Evolutionary conservation across 2,329 filamentous ascomycete species (phyloP).

Genomic region (Didymosphaeria variabile): DNA sequence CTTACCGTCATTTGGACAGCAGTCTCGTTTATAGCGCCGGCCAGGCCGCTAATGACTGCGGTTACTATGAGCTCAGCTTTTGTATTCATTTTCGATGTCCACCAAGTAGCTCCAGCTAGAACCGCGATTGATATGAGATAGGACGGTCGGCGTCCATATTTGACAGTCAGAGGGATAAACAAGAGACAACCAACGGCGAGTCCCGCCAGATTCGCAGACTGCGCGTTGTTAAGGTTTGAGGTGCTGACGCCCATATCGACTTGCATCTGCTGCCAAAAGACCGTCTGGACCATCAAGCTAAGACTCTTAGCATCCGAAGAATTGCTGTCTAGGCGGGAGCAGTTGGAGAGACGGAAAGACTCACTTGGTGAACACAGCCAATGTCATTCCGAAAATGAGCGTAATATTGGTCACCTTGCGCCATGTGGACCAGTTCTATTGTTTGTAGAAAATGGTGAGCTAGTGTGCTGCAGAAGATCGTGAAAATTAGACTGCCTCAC

Average conservation of each 20-base stretch:
- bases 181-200: background rate
- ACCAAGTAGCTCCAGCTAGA: background rate
- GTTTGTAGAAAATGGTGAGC: background rate
- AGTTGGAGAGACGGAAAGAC: background rate
- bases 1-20: background rate
- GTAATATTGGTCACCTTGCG: background rate
- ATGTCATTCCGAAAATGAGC: background rate
- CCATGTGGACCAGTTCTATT: background rate
- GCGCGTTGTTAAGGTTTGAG: background rate
- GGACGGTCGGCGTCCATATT: background rate
- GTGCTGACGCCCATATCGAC: background rate
- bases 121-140: background rate
- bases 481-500: background rate
- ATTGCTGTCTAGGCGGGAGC: background rate
- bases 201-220: background rate
- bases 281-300: background rate
- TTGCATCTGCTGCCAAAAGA: background rate
- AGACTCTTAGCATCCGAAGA: background rate
- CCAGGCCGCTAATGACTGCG: background rate
- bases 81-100: background rate
- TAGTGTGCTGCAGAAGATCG: background rate
- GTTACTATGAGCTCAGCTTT: background rate
- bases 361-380: background rate
- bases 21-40: background rate
- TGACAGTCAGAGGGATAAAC: background rate